These are phyloP conservation scores for Corymbia calophylla DNA, from an alignment of 441 rosid species.

Conservation along the genomic window DNA sequence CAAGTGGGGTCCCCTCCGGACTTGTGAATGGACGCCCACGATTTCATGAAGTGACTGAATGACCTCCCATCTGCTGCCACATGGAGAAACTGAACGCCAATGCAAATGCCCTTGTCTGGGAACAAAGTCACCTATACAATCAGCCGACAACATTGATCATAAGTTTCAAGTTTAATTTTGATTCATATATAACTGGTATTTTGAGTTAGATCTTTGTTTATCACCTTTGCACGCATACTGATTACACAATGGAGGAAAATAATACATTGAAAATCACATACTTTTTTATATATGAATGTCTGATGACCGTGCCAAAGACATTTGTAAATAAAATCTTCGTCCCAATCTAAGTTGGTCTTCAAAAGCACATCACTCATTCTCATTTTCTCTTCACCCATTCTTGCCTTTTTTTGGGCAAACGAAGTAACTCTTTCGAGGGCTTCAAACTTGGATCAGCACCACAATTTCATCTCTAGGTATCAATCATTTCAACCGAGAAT, in stretches of 20 bases:
- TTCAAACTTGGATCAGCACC: not conserved
- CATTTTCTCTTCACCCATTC: not conserved
- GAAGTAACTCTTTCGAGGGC: not conserved
- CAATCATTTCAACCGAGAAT: not conserved
- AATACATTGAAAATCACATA: not conserved
- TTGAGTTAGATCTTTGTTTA: not conserved
- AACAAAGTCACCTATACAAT: slow-evolving; percentile 19
- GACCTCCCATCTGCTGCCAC: slow-evolving; percentile 42
- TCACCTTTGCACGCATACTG: not conserved
- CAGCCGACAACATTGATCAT: no score
- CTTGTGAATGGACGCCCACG: slow-evolving; percentile 36
- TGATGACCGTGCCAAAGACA: no score
- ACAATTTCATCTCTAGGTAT: not conserved
- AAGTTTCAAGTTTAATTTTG: not conserved
- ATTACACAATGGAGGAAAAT: not conserved
- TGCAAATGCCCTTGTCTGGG: slow-evolving; percentile 38
- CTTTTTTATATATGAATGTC: no score
- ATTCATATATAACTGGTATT: not conserved
- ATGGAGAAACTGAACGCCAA: slow-evolving; percentile 29
- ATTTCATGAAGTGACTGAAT: slow-evolving; percentile 39
- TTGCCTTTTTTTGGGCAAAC: not conserved
- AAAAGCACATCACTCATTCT: not conserved
- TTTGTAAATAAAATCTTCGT: no score
- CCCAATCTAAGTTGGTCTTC: not conserved
- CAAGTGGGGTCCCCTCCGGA: not conserved